Evolutionary conservation across 805 yeast species (phyloP).

Genomic region (Candida incommunis): DNA sequence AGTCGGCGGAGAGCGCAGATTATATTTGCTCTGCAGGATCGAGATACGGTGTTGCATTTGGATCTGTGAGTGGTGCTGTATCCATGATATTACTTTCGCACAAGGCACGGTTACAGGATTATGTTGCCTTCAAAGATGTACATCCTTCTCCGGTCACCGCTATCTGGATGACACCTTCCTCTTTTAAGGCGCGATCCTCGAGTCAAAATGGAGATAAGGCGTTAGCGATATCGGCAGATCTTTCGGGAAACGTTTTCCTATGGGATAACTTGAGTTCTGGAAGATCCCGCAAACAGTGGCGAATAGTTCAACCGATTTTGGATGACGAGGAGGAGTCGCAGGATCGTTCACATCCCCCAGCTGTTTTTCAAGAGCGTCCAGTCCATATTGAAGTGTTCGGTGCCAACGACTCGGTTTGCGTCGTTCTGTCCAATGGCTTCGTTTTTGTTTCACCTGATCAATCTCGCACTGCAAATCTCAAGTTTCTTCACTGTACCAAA

Average conservation of each 20-base stretch:
- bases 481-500: not conserved
- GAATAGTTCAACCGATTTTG: not conserved
- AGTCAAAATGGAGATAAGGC: not conserved
- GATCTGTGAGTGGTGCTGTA: slow-evolving; percentile 10
- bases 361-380: not conserved
- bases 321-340: not conserved
- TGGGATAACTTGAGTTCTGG: not conserved
- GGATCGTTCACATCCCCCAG: not conserved
- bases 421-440: not conserved
- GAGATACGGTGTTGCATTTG: slow-evolving; percentile 14
- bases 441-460: not conserved
- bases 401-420: not conserved
- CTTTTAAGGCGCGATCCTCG: not conserved
- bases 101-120: slow-evolving; percentile 12
- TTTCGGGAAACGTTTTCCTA: not conserved
- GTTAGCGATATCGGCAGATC: not conserved
- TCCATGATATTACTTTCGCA: slow-evolving; percentile 10
- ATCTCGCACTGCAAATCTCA: not conserved
- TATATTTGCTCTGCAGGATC: slow-evolving; percentile 9
- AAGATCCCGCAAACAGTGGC: not conserved
- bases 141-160: slow-evolving; percentile 10
- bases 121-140: slow-evolving; percentile 5
- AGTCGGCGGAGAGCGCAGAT: slow-evolving; percentile 6
- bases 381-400: not conserved
- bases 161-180: slow-evolving; percentile 8